Percentiles rank a stretch among this genome's conserved stretches.
Conservation (phyloP, 2,329 filamentous ascomycete genomes). For the Macrophomina tecta region DNA sequence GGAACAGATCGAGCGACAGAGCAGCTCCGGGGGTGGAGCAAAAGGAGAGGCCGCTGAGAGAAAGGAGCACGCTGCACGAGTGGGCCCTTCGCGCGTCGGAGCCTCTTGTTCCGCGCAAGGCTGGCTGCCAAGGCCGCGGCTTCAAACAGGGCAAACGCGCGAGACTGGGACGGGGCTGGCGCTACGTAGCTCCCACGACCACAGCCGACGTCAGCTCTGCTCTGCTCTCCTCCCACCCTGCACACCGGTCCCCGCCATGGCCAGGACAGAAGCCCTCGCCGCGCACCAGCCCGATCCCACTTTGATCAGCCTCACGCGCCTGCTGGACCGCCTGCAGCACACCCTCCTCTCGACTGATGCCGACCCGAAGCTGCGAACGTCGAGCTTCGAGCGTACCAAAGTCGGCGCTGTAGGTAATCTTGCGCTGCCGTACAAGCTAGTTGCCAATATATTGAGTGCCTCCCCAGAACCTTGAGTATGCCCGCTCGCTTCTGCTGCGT, state of each 20-base stretch:
- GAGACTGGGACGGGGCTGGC: background rate
- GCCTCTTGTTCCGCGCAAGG: background rate
- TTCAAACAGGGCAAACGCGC: background rate
- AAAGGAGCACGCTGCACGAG: constrained; percentile 3
- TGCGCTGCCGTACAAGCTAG: background rate
- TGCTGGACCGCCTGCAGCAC: constrained; percentile 70
- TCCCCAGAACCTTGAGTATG: constrained; percentile 72
- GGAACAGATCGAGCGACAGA: constrained; percentile 19
- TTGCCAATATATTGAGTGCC: background rate
- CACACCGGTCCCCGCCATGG: constrained; percentile 15
- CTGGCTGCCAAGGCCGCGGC: background rate
- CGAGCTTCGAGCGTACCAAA: constrained; percentile 70
- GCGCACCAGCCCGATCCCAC: constrained; percentile 33
- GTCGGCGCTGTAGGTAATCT: constrained; percentile 56
- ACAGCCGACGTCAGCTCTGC: constrained; percentile 25
- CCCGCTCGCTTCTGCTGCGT: constrained; percentile 69
- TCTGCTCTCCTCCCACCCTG: background rate
- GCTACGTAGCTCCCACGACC: constrained; percentile 24
- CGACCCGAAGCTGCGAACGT: constrained; percentile 64
- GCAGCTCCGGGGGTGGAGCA: constrained; percentile 21
- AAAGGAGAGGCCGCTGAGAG: constrained; percentile 13
- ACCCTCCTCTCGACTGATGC: constrained; percentile 67
- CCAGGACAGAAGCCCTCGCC: constrained; percentile 14
- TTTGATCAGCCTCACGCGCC: constrained; percentile 62
- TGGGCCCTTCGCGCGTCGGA: background rate